Conservation (phyloP, 108 stramenopile genomes). For the Stephanodiscus minutulus region DNA sequence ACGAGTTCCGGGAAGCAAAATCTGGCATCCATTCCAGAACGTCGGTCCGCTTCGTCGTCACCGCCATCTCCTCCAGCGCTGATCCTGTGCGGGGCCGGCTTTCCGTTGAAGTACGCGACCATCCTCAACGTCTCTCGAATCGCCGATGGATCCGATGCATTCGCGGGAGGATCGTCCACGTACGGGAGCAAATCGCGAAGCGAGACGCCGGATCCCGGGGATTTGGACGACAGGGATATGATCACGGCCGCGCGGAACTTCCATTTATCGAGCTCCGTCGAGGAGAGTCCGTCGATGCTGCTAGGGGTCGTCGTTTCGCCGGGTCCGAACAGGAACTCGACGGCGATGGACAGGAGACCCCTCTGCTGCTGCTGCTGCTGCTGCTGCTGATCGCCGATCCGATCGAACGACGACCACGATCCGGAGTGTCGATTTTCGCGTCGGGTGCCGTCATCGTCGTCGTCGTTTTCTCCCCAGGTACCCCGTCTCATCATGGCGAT, state of each 20-base stretch:
- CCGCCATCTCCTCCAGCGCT: not conserved
- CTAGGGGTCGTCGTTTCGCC: not conserved
- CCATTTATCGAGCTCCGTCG: slow-evolving; percentile 66
- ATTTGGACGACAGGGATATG: slow-evolving; percentile 37
- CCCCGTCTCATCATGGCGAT: slow-evolving; percentile 48
- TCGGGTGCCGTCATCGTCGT: slow-evolving; percentile 9
- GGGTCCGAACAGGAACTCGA: slow-evolving; percentile 88
- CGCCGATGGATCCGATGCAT: slow-evolving; percentile 41
- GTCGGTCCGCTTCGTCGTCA: slow-evolving; percentile 4
- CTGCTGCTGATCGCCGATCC: not conserved
- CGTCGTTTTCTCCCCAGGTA: slow-evolving; percentile 36
- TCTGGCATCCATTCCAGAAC: slow-evolving; percentile 24
- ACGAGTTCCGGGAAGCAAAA: slow-evolving; percentile 83
- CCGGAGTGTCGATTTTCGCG: too few species aligned
- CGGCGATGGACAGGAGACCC: slow-evolving; percentile 71
- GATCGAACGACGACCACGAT: slow-evolving; percentile 1
- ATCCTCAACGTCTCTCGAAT: slow-evolving; percentile 57
- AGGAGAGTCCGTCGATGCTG: slow-evolving; percentile 8
- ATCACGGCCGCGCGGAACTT: slow-evolving; percentile 68
- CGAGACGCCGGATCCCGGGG: slow-evolving; percentile 48
- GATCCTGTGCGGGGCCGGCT: slow-evolving; percentile 31
- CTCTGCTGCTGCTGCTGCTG: slow-evolving; percentile 48
- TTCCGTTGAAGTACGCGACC: slow-evolving; percentile 81
- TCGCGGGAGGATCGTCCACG: slow-evolving; percentile 69
- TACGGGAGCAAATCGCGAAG: slow-evolving; percentile 66